Base-by-base conservation (phyloP, 2,329 filamentous ascomycete species). In the Aureobasidium sp. region DNA sequence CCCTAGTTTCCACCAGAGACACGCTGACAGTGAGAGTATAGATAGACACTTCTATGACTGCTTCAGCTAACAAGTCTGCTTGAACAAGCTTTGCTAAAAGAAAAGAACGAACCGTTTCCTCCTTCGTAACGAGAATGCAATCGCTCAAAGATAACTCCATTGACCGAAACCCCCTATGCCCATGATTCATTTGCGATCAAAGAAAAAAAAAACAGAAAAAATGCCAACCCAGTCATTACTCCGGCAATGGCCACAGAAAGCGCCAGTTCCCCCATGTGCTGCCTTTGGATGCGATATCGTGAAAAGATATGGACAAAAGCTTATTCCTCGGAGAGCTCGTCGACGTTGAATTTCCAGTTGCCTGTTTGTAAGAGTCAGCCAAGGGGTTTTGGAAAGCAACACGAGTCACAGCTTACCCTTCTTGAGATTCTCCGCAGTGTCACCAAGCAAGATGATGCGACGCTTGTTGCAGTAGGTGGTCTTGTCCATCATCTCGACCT, bases 401-500 rank as follows among this genome's bases (percentile, higher is more conserved):
- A 19, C 4, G 19, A 23, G 19, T 43, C 7, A 29, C n/a, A n/a
- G 79, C 83, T 74, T 80, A 94, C 93, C 88, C 71, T 89, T 86
- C 67, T 89, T 91, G 57, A 99, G 78, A 68, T 95, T 96, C 66
- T 96, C 88, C 0, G 94, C 94, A 2, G 94, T 97, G 68, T 96
- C 90, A 60, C 91, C 90, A 21, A 99, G 79, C 10, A 99, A 74
- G 65, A 97, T 96, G 25, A 96, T 81, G 46, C 94, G 83, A 58
- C 94, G 83, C 74, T 94, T 93, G 74, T 89, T 96, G 77, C 95
- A 99, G 73, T 99, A 99, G 0, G 91, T 84, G 4, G 93, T 99
- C 81, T 96, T 97, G 74, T 99, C 93, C 85, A 99, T 89, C 70
- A 99, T 99, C 65, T 96, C 93, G 7, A 96, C 90, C 77, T 96